Evolutionary conservation across 495 filamentous ascomycete species (phyloP), one percentile per base, ranked within the genome.

Genomic region (Penicillium paradoxum): DNA sequence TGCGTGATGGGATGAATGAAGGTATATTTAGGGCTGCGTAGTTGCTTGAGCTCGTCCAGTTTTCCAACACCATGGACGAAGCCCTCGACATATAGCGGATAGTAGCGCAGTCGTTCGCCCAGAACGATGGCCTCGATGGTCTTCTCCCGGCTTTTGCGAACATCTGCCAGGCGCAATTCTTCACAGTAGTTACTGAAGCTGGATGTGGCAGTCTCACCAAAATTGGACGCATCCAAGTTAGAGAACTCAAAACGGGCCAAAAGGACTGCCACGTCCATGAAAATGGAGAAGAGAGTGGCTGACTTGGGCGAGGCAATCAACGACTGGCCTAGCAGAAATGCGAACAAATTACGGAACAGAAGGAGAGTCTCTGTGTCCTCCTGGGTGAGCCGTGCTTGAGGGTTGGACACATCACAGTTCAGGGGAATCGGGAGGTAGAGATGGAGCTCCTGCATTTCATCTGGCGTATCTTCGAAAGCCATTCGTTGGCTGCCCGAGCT

Each of bases 41-140:
- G 68, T 19, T 82, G 77, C 38, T 82, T 75, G 36, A 97, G 72
- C 34, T 84, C 82, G 8, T 89, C 84, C 60, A 91, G 87, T 66
- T 93, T 93, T 22, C 93, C 93, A 13, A 89, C 90, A n/a, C 84
- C 89, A 67, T 98, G 93, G 8, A 91, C 78, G 59, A 96, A 98
- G 6, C 86, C 91, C 62, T 97, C 91, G 52, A 88, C 86, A 62
- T 93, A 98, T 10, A 98, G 79, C 14, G 81, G 77, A 65, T 83
- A 84, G 43, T 83, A 95, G 32, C 83, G 83, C 81, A 97, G 87
- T 11, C 81, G 76, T 71, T 98, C 93, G 29, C 88, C 91, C 36
- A 98, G 71, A 19, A 97, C 78, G 37, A 98, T 79, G 1, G 84
- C 89, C 67, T 98, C 91, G 37, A 97, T 79, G 2, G 90, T 96